A percentile compares a stretch with the other conserved stretches of the same genome.
phyloP scores from a whole-genome alignment of 495 filamentous ascomycete genomes.

The Hypoxylon trugodes region DNA sequence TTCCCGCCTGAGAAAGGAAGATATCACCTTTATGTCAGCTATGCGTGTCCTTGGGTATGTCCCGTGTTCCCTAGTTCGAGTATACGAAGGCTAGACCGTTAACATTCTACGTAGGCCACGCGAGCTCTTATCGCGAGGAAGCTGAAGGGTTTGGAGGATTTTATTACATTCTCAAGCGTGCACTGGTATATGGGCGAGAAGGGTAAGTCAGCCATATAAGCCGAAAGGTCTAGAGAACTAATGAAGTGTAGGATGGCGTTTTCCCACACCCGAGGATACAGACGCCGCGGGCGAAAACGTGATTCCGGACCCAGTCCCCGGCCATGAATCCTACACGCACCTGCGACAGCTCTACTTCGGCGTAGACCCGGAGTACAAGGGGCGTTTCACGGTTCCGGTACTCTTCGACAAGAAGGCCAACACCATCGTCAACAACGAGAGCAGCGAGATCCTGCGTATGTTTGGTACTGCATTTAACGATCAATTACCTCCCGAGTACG shows the following conservation, averaged over 20 bases:
- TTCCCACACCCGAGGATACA: slow-evolving; percentile 68
- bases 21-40: slow-evolving; percentile 80
- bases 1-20: slow-evolving; percentile 79
- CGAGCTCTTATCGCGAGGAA: slow-evolving; percentile 76
- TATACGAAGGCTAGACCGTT: neutral
- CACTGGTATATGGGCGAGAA: slow-evolving; percentile 71
- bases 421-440: slow-evolving; percentile 84
- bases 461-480: slow-evolving; percentile 75
- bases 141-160: slow-evolving; percentile 80
- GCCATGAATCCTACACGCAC: slow-evolving; percentile 62
- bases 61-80: too few relatives aligned
- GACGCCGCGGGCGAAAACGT: slow-evolving; percentile 62
- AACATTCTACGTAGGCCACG: slow-evolving; percentile 60
- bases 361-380: slow-evolving; percentile 70
- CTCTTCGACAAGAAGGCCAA: slow-evolving; percentile 77
- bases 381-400: slow-evolving; percentile 78
- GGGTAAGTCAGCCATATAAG: slow-evolving; percentile 32
- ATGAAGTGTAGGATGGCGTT: slow-evolving; percentile 75
- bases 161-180: slow-evolving; percentile 73
- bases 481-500: slow-evolving; percentile 66
- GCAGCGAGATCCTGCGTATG: slow-evolving; percentile 80
- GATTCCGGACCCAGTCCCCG: slow-evolving; percentile 68
- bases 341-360: slow-evolving; percentile 76
- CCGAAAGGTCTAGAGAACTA: neutral
- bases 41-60: slow-evolving; percentile 79